A percentile compares a stretch with the other conserved stretches of the same genome.
Evolutionary conservation across 1,139 yeast species (phyloP).

Genomic region (Maudiozyma humilis): DNA sequence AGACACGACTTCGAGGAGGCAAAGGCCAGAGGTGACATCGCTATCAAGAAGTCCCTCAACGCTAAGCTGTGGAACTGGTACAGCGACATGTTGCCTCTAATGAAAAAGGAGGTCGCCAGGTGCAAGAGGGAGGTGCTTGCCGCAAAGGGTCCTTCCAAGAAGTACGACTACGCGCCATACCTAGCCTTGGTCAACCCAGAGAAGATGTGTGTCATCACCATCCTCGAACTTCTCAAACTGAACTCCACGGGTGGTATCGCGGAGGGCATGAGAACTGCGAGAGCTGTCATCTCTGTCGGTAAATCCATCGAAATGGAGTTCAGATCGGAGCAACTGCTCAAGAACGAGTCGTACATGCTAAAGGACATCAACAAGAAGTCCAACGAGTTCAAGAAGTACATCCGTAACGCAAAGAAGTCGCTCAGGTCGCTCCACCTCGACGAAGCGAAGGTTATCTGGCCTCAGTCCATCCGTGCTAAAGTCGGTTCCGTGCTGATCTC

Average conservation of each 20-base stretch:
- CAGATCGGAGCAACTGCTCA: constrained; percentile 55
- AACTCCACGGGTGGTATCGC: constrained; percentile 67
- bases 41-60: constrained; percentile 54
- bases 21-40: constrained; percentile 52
- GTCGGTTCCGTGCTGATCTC: constrained; percentile 77
- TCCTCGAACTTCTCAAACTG: constrained; percentile 68
- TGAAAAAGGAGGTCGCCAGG: constrained; percentile 38
- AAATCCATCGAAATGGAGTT: constrained; percentile 80
- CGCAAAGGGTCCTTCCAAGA: constrained; percentile 32
- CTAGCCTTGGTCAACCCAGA: constrained; percentile 64
- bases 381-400: constrained; percentile 30
- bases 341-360: constrained; percentile 47
- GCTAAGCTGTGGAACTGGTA: constrained; percentile 73
- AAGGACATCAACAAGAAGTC: constrained; percentile 34
- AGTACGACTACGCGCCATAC: constrained; percentile 66
- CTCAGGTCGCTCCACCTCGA: constrained; percentile 33
- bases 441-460: constrained; percentile 45
- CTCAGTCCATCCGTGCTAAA: constrained; percentile 60
- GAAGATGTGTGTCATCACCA: constrained; percentile 75
- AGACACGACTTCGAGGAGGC: constrained; percentile 69
- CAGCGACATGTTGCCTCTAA: constrained; percentile 56
- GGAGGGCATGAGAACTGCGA: constrained; percentile 82
- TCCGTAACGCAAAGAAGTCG: constrained; percentile 31
- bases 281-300: constrained; percentile 76
- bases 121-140: constrained; percentile 13